Base-by-base conservation (phyloP, 306 rosid species). In the Cicer cuneatum region DNA sequence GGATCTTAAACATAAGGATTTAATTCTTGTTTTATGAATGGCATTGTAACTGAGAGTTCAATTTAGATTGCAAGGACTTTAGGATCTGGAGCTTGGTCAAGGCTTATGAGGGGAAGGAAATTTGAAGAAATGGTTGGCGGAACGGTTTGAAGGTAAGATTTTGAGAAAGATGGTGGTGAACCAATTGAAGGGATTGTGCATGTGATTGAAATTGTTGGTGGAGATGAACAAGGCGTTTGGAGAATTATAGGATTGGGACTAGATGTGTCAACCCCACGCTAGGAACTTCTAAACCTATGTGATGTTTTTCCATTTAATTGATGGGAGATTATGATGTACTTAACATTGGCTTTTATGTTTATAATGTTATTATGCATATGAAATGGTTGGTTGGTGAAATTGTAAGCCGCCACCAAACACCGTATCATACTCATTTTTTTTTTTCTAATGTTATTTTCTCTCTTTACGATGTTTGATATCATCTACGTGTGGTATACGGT, bases 231-330 rank as follows among this genome's bases (percentile, higher is more conserved):
- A 80, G 62, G 7, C 47, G 62, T 15, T 73, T 80, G 5, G 83
- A 65, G 48, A 80, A 80, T 9, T 80, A 79, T 0, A 80, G 60
- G 37, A 78, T 72, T 53, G 82, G 78, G 5, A 78, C 73, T 0
- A 78, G 59, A 14, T 78, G 82, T 38, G 79, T 80, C 58, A 73
- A 72, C 2, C 83, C 83, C 9, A 75, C 6, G 46, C 83, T 80
- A 0, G 83, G 75, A 48, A 80, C 40, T 15, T 73, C 69, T 74
- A 69, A n/a, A n/a, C n/a, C 83, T 65, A 80, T 73, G 29, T 80
- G 75, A 10, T 71, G 58, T 13, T 73, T 65, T 43, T 73, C 70
- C 78, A 73, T 73, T 35, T 51, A 14, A 37, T 13, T 13, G 33
- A 14, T 24, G 43, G 7, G n/a, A 40, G 21, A n/a, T 10, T 7